Evolutionary conservation across 768 basidiomycete species (phyloP).

Genomic region (Amylocystis lapponica): DNA sequence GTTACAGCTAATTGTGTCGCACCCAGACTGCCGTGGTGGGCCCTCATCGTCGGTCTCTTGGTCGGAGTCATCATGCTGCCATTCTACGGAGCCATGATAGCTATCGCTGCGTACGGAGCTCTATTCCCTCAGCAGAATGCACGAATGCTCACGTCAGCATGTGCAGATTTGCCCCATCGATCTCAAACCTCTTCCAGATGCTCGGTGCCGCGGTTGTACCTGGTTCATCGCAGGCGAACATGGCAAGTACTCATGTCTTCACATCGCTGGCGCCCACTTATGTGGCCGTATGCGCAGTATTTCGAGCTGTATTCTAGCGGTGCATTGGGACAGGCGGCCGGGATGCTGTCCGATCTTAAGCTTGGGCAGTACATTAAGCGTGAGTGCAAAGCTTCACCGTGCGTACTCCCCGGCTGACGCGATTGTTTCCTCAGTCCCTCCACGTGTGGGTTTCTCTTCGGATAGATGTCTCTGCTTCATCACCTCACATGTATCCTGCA

Average conservation of each 20-base stretch:
- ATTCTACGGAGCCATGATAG: slow-evolving; percentile 34
- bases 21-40: slow-evolving; percentile 49
- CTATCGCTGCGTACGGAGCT: neutral
- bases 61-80: slow-evolving; percentile 44
- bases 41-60: slow-evolving; percentile 42
- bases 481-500: too few species aligned
- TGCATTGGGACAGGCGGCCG: slow-evolving; percentile 33
- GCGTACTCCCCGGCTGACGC: neutral
- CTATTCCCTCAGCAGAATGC: neutral
- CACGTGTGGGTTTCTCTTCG: neutral
- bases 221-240: slow-evolving; percentile 46
- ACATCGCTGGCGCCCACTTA: neutral
- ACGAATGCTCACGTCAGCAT: slow-evolving; percentile 6
- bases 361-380: slow-evolving; percentile 50
- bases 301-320: neutral
- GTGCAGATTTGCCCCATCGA: slow-evolving; percentile 5
- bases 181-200: slow-evolving; percentile 36
- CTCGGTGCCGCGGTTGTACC: slow-evolving; percentile 42
- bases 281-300: slow-evolving; percentile 8
- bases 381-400: neutral
- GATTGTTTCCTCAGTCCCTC: neutral
- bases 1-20: too few species aligned
- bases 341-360: slow-evolving; percentile 53
- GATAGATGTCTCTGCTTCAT: too few species aligned
- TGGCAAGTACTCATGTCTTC: slow-evolving; percentile 20